These are phyloP conservation scores for Globisporangium recalcitrans DNA, from an alignment of 352 stramenopile species.

Conservation along the genomic window DNA sequence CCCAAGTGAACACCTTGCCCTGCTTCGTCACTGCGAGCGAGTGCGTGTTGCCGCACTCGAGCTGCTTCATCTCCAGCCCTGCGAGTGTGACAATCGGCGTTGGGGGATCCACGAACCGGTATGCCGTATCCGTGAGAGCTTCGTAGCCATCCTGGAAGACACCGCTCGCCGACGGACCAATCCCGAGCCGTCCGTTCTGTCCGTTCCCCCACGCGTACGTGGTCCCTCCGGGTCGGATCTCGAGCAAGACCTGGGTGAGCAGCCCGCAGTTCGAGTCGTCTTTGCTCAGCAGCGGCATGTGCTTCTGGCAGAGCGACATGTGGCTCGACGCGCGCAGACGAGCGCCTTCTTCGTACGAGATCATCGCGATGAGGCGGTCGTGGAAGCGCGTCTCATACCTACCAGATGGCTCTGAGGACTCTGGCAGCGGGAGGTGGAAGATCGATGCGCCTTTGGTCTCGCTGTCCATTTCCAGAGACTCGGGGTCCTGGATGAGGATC, in stretches of 20 bases:
- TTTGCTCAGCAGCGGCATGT: conserved; percentile 26
- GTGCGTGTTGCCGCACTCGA: conserved; percentile 47
- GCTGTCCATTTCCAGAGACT: conserved; percentile 20
- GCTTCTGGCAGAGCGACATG: conserved; percentile 18
- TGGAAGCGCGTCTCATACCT: conserved; percentile 1
- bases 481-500: conserved; percentile 35
- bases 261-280: conserved; percentile 31
- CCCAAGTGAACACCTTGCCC: conserved; percentile 60
- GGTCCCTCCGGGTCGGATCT: conserved; percentile 41
- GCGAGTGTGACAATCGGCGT: conserved; percentile 37
- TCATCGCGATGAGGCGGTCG: conserved; percentile 27
- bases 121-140: conserved; percentile 56
- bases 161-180: conserved; percentile 22
- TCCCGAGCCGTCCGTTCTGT: conserved; percentile 49
- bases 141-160: conserved; percentile 65
- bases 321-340: conserved; percentile 24
- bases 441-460: conserved; percentile 12
- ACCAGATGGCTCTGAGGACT: conserved; percentile 1
- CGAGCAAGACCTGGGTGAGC: conserved; percentile 39
- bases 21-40: conserved; percentile 44
- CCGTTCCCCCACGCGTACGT: conserved; percentile 64
- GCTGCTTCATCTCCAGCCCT: conserved; percentile 41
- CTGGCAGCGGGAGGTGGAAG: not conserved
- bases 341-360: conserved; percentile 25
- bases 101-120: conserved; percentile 44